phyloP scores from a whole-genome alignment of 1,139 yeast species.

The Geotrichum bryndzae region DNA sequence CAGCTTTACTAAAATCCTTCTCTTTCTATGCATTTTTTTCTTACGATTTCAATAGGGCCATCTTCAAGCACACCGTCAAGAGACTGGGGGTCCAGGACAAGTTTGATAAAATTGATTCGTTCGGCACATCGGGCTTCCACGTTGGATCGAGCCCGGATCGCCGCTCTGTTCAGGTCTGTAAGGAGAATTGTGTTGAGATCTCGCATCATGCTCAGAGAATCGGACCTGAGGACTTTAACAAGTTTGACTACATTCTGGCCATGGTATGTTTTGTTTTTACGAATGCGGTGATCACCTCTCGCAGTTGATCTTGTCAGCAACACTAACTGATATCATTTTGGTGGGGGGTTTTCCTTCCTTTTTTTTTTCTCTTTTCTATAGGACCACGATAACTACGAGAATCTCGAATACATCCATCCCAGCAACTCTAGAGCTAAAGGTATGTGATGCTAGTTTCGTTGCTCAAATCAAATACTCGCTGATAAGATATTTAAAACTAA shows the following conservation, averaged over 20 bases:
- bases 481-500: not conserved
- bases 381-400: slow-evolving; percentile 58
- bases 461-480: not conserved
- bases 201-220: slow-evolving; percentile 74
- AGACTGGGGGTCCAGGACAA: slow-evolving; percentile 39
- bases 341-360: too few relatives aligned
- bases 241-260: slow-evolving; percentile 77
- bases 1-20: not conserved
- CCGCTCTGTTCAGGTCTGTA: slow-evolving; percentile 65
- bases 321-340: not conserved
- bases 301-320: not conserved
- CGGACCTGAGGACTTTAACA: slow-evolving; percentile 47
- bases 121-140: slow-evolving; percentile 85
- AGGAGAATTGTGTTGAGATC: slow-evolving; percentile 66
- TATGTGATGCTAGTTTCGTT: not conserved
- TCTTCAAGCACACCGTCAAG: slow-evolving; percentile 61
- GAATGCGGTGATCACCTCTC: not conserved
- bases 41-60: slow-evolving; percentile 42
- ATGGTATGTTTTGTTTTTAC: slow-evolving; percentile 43
- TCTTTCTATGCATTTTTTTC: not conserved
- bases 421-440: slow-evolving; percentile 42
- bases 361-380: slow-evolving; percentile 3
- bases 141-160: slow-evolving; percentile 76
- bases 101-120: slow-evolving; percentile 66
- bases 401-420: slow-evolving; percentile 58